Base-by-base conservation (phyloP, 805 yeast genomes). In the Yamadazyma endophytica region DNA sequence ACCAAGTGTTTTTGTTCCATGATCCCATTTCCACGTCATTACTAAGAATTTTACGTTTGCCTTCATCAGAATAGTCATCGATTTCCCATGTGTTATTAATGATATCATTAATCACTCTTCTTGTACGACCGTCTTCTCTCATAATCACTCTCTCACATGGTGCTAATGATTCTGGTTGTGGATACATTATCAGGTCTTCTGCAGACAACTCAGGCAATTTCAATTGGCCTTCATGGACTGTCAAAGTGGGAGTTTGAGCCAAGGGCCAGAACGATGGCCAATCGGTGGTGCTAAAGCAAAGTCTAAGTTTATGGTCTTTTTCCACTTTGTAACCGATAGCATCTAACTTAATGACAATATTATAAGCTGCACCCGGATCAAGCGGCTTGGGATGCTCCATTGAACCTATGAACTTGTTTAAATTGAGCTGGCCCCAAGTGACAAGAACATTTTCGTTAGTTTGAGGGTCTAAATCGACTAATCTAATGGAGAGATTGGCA, bases 191-290 rank as follows among this genome's bases (percentile, higher is more conserved):
- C 42, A 36, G 5, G 13, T 16, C 42, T 9, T 58, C 37, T 14
- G 56, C 15, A 5, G 21, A 6, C 13, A 12, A 16, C 7, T n/a
- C 13, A 15, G 36, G 32, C 8, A 33, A 17, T 13, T 15, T 11
- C 20, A 64, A 37, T 28, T 50, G 52, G 30, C 59, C 64, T n/a
- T 44, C 43, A 37, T 42, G 43, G 18, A 67, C 30, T 4, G 54
- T 55, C 23, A 67, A 39, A 2, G 52, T 55, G 31, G 71, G 67
- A 5, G 55, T 61, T 40, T 61, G 67, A 4, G 69, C 55, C 0
- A 59, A 47, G 17, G 74, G 73, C 73, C 73, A 68, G 20, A 55
- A 54, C 33, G 64, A 69, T 8, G 73, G 73, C 73, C 74, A 68
- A 37, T 68, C 73, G 20, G 67, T 54, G 1, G 73, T 54, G 6